Conservation (phyloP, 768 basidiomycete species). For the Tulasnella sp. region DNA sequence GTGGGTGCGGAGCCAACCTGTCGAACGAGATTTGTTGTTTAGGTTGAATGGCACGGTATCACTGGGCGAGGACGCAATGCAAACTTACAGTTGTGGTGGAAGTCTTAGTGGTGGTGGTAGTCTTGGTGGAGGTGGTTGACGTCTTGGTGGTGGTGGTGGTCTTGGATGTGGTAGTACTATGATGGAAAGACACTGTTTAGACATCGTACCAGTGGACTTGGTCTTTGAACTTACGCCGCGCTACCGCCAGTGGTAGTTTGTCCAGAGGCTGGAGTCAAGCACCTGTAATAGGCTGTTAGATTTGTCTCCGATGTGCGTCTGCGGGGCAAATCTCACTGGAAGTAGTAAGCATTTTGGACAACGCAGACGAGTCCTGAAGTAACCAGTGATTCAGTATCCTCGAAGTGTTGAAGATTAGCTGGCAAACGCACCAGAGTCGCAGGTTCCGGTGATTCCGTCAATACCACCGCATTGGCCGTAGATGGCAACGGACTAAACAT, state of each 20-base stretch:
- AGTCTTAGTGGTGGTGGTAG: background rate
- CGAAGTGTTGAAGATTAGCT: background rate
- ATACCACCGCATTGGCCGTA: conserved; percentile 3
- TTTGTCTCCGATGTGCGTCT: background rate
- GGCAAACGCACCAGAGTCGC: background rate
- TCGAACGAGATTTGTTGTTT: background rate
- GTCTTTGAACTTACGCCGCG: background rate
- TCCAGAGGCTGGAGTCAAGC: background rate
- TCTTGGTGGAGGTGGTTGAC: conserved; percentile 15
- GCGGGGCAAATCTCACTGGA: background rate
- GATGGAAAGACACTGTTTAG: background rate
- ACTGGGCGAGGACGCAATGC: background rate
- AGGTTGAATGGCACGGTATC: too few relatives aligned
- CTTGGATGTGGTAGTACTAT: background rate
- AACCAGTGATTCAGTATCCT: background rate
- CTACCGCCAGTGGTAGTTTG: background rate
- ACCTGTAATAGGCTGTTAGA: background rate
- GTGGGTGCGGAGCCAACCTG: conserved; percentile 18
- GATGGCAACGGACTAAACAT: background rate
- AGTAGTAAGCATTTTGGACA: background rate
- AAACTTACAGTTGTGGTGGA: background rate
- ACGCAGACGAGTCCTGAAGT: conserved; percentile 1
- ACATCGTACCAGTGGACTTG: background rate
- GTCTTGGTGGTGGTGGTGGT: conserved; percentile 19
- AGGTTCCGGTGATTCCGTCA: background rate